A percentile compares a stretch with the other conserved stretches of the same genome.
Evolutionary conservation across 257 asterid genomes (phyloP).

Genomic region (Scutellaria barbata): DNA sequence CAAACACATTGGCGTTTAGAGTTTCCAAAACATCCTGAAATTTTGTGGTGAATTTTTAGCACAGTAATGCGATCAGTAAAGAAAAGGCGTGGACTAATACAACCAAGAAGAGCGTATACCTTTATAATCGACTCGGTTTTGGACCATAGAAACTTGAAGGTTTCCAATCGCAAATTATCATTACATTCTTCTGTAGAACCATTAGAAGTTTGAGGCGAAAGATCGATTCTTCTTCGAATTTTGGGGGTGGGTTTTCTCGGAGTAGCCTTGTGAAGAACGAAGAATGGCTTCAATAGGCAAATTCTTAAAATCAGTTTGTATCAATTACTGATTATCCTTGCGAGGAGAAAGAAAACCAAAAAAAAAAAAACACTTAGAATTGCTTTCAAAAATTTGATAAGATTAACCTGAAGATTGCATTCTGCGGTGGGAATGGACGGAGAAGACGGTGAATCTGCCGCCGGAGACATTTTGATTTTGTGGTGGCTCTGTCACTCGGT

Average conservation of each 20-base stretch:
- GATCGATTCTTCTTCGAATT: constrained; percentile 59
- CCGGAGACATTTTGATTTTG: constrained; percentile 44
- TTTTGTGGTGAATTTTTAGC: not conserved
- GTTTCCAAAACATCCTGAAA: constrained; percentile 73
- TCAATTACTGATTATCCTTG: not conserved
- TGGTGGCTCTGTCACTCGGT: not conserved
- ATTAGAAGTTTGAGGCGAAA: constrained; percentile 43
- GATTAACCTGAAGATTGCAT: constrained; percentile 54
- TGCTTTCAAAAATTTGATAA: not conserved
- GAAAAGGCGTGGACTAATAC: not conserved
- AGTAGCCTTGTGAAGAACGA: constrained; percentile 77
- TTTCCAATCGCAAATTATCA: constrained; percentile 50
- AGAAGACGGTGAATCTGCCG: constrained; percentile 37
- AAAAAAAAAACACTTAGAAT: not conserved
- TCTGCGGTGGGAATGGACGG: constrained; percentile 35
- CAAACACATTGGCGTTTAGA: constrained; percentile 65
- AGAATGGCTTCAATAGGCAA: constrained; percentile 65
- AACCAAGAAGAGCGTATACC: constrained; percentile 41
- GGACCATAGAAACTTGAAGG: constrained; percentile 69
- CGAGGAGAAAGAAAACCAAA: not conserved
- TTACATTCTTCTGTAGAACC: constrained; percentile 30
- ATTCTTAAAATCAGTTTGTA: not conserved
- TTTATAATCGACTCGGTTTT: constrained; percentile 62
- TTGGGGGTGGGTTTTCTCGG: constrained; percentile 52
- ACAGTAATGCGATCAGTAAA: not conserved